Percentiles rank a stretch among this genome's conserved stretches.
phyloP scores from a whole-genome alignment of 345 rosid genomes.

The Populus alba region DNA sequence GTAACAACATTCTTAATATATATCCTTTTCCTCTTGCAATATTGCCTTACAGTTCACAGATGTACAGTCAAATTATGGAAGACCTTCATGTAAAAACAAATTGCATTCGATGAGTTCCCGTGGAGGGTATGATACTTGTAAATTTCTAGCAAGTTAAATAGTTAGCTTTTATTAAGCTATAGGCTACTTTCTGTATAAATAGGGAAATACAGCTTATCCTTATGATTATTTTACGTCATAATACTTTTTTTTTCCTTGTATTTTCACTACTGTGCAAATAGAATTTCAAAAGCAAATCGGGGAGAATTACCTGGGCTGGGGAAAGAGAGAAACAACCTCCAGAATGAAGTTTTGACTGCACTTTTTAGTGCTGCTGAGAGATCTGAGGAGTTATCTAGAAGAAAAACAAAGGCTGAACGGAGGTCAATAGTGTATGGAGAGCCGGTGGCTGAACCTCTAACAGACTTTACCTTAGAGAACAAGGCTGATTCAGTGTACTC shows the following conservation, averaged over 20 bases:
- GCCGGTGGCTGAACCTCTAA: slow-evolving; percentile 34
- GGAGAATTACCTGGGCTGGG: slow-evolving; percentile 18
- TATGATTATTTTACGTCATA: neutral
- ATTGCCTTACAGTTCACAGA: slow-evolving; percentile 21
- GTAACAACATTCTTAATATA: neutral
- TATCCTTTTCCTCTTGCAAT: neutral
- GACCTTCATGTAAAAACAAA: slow-evolving; percentile 13
- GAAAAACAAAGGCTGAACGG: slow-evolving; percentile 18
- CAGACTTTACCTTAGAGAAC: slow-evolving; percentile 24
- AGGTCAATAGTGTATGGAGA: slow-evolving; percentile 33
- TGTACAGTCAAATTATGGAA: slow-evolving; percentile 17
- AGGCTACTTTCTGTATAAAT: neutral
- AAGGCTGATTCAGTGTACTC: slow-evolving; percentile 8
- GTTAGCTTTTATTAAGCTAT: slow-evolving; percentile 9
- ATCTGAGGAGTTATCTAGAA: slow-evolving; percentile 30
- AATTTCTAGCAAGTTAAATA: neutral
- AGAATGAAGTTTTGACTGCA: slow-evolving; percentile 46
- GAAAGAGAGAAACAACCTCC: slow-evolving; percentile 33
- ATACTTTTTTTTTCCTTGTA: neutral
- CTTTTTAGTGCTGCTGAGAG: slow-evolving; percentile 41
- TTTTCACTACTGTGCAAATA: slow-evolving; percentile 4
- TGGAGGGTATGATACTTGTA: slow-evolving; percentile 16
- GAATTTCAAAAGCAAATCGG: slow-evolving; percentile 19
- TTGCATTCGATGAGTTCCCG: slow-evolving; percentile 4
- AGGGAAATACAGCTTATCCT: neutral